These are phyloP conservation scores for Austroboletus eburneus DNA, from an alignment of 768 basidiomycete species.

Conservation along the genomic window DNA sequence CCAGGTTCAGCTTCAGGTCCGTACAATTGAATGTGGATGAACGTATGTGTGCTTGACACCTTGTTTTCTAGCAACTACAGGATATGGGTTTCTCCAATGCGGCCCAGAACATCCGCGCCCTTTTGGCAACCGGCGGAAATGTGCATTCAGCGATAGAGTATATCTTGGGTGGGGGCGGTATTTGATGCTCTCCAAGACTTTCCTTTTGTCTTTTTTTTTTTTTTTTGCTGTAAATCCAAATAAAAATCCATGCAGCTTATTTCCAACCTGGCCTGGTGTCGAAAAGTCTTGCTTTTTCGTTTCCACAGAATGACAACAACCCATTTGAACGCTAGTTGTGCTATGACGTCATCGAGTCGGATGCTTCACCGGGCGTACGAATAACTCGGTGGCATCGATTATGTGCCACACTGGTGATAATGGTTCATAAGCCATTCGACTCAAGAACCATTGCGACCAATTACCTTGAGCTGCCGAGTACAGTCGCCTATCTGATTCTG, in stretches of 20 bases:
- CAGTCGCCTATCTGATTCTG: too few relatives aligned
- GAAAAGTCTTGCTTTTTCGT: too few relatives aligned
- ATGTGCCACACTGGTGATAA: too few relatives aligned
- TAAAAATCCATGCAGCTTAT: neutral
- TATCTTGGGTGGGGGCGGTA: slow-evolving; percentile 76
- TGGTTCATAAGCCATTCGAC: too few relatives aligned
- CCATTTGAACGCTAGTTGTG: neutral
- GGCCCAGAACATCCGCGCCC: slow-evolving; percentile 82
- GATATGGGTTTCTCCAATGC: slow-evolving; percentile 95
- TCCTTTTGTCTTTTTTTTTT: neutral
- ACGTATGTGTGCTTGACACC: neutral
- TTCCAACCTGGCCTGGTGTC: neutral
- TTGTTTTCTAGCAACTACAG: slow-evolving; percentile 71
- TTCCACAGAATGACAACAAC: too few relatives aligned
- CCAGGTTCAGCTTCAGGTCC: slow-evolving; percentile 78
- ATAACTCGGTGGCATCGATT: too few relatives aligned
- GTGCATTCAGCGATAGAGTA: slow-evolving; percentile 92
- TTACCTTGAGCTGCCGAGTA: too few relatives aligned
- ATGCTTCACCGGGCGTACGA: too few relatives aligned
- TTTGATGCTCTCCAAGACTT: slow-evolving; percentile 3
- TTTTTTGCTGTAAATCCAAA: neutral
- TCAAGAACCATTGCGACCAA: too few relatives aligned
- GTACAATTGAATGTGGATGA: too few relatives aligned
- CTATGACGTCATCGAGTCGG: too few relatives aligned
- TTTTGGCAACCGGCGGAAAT: slow-evolving; percentile 90